Conservation (phyloP, 345 rosid species). For the Eucalyptus caleyi region DNA sequence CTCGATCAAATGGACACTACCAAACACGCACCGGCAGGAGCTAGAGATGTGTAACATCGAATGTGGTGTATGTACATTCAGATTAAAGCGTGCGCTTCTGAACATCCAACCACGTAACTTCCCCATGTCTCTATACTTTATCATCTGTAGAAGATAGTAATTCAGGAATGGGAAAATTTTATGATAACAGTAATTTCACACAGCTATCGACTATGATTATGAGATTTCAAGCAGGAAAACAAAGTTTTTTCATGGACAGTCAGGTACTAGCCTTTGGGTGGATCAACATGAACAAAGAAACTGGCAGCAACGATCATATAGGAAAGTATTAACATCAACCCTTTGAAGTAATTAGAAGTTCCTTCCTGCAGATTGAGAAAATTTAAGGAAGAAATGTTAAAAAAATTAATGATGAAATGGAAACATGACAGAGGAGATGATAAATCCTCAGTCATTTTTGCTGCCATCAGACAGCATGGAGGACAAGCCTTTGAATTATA, state of each 20-base stretch:
- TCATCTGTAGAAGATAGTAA: background rate
- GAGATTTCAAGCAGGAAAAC: background rate
- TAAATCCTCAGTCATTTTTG: background rate
- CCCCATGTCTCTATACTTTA: background rate
- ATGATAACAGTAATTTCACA: background rate
- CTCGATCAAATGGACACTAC: background rate
- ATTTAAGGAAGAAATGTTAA: background rate
- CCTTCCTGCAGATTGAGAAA: conserved; percentile 4
- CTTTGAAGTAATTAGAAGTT: conserved; percentile 11
- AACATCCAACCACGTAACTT: background rate
- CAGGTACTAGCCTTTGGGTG: background rate
- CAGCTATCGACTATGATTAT: background rate
- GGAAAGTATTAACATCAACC: conserved; percentile 7
- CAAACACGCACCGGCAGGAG: background rate
- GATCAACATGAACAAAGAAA: conserved; percentile 13
- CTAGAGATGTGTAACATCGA: background rate
- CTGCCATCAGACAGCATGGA: background rate
- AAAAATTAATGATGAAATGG: background rate
- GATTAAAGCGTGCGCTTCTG: background rate
- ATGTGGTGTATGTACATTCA: background rate
- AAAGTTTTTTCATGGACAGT: background rate
- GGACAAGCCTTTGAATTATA: background rate
- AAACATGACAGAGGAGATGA: background rate
- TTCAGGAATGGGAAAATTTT: background rate
- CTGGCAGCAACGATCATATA: conserved; percentile 6